Evolutionary conservation across 306 rosid species (phyloP), one percentile per base, ranked within the genome.

Genomic region (Inga oerstediana): DNA sequence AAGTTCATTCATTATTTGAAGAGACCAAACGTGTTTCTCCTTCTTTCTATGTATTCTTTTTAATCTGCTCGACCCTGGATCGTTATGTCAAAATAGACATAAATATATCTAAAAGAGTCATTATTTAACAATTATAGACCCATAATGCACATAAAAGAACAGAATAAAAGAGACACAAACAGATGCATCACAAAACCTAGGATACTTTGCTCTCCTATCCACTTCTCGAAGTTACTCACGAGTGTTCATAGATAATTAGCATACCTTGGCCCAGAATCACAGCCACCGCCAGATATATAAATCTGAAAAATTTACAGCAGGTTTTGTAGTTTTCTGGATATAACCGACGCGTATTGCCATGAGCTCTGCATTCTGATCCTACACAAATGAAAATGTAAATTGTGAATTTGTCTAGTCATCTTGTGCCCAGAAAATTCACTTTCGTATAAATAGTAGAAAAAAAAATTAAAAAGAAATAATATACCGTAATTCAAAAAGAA

Each of bases 221-320:
- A 6, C 20, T 35, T 35, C 35, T 2, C 45, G 5, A 16, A 35
- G 39, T 14, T 7, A 35, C 17, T 44, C 56, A 24, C 19, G 8
- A 22, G 9, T 41, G 17, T n/a, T 10, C 27, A 44, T 22, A 44
- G 48, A 71, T 43, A 44, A 51, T 51, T 3, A 41, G 22, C 68
- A 19, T 78, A 83, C 86, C 83, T 84, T 3, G 61, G 54, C 86
- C 86, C n/a, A 84, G 30, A 65, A 84, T 73, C 12, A 79, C 15
- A 62, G 61, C 46, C 52, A 74, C 0, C 20, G 17, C 4, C 43
- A 73, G 12, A 64, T 48, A 74, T 43, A 74, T 7, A 10, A 79
- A 73, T 79, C 34, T 74, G 24, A 79, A 12, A 3, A 74, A 4
- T n/a, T 73, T 67, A 61, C 7, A 54, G 62, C 62, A 79, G 54